Percentiles rank a stretch among this genome's conserved stretches.
These are phyloP conservation scores for Ceratocystis huliohia DNA, from an alignment of 2,329 filamentous ascomycete genomes.

Conservation along the genomic window DNA sequence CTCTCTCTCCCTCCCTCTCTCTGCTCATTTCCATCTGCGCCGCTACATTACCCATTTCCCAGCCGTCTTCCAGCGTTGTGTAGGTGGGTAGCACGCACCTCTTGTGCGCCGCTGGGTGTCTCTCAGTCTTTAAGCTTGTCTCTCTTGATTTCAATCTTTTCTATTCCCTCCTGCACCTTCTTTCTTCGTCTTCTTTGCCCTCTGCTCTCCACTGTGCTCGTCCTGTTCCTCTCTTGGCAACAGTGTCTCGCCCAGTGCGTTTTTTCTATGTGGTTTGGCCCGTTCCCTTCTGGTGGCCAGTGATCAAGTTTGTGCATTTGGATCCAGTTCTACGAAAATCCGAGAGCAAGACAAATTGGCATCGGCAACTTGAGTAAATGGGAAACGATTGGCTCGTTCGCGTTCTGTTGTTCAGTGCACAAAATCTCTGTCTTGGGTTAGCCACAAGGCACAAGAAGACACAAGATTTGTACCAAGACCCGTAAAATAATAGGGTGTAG, in stretches of 20 bases:
- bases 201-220: not conserved
- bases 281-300: not conserved
- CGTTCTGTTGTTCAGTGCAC: not conserved
- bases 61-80: not conserved
- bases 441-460: not conserved
- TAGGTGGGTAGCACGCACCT: not conserved
- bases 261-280: no score
- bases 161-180: not conserved
- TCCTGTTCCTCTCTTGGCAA: not conserved
- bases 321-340: not conserved
- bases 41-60: no score
- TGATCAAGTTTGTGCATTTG: not conserved
- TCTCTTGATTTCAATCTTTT: not conserved
- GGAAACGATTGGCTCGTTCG: conserved; percentile 1
- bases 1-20: not conserved
- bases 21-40: not conserved
- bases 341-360: not conserved
- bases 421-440: not conserved
- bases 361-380: not conserved
- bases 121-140: conserved; percentile 1
- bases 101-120: not conserved
- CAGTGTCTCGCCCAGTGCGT: not conserved
- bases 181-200: not conserved
- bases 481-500: not conserved
- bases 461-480: not conserved